Conservation (phyloP, 2,329 filamentous ascomycete genomes). For the Aphanocladium album region DNA sequence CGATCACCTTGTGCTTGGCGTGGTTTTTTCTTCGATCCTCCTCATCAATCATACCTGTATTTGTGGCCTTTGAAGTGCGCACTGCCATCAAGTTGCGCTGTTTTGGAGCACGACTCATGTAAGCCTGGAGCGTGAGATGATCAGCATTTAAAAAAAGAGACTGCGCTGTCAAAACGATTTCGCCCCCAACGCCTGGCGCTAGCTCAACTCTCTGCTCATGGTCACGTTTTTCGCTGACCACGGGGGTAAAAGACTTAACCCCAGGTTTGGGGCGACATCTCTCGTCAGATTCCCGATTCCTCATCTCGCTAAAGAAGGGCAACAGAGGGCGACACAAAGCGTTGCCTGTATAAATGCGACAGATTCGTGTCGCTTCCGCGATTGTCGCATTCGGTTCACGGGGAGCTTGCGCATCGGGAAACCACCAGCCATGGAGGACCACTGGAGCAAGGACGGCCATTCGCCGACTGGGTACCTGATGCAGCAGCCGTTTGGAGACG, state of each 20-base stretch:
- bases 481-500: neutral
- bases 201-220: neutral
- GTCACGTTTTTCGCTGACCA: conserved; percentile 6
- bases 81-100: neutral
- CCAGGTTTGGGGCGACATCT: neutral
- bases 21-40: no score
- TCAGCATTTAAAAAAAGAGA: neutral
- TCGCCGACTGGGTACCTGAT: neutral
- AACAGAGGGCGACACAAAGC: neutral
- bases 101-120: neutral
- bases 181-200: neutral
- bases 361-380: neutral
- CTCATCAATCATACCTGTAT: no score
- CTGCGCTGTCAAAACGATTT: neutral
- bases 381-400: neutral
- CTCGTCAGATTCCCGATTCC: neutral
- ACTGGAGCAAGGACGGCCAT: neutral
- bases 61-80: no score
- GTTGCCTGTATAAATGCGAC: neutral
- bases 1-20: no score
- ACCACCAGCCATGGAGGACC: neutral
- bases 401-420: neutral
- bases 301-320: neutral
- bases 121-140: neutral
- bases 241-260: neutral